Evolutionary conservation across 805 yeast species (phyloP).

Genomic region (Yamadazyma philogaea): DNA sequence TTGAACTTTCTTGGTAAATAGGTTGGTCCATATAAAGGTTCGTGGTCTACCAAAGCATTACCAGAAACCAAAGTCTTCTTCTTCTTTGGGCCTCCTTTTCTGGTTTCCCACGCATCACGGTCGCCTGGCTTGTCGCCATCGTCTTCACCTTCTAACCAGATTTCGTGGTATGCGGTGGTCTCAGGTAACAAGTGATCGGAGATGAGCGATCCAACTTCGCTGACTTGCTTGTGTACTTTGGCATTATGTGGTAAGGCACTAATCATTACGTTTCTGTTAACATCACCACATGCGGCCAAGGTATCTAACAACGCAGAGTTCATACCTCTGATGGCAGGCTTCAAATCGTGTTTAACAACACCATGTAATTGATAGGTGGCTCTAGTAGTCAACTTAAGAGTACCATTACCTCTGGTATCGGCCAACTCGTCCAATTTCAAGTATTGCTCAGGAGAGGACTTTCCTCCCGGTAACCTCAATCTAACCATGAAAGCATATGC

Average conservation of each 20-base stretch:
- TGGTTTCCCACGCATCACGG: conserved; percentile 57
- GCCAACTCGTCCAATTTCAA: conserved; percentile 78
- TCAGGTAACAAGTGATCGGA: conserved; percentile 83
- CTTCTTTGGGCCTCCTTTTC: conserved; percentile 75
- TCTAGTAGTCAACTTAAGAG: conserved; percentile 91
- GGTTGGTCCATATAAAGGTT: conserved; percentile 83
- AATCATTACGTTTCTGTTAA: conserved; percentile 91
- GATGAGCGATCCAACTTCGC: conserved; percentile 57
- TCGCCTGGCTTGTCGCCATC: conserved; percentile 66
- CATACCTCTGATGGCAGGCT: conserved; percentile 90
- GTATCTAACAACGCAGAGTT: conserved; percentile 89
- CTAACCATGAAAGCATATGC: conserved; percentile 97
- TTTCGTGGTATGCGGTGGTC: conserved; percentile 95
- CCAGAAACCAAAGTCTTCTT: conserved; percentile 84
- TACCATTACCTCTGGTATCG: conserved; percentile 82
- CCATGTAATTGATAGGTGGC: conserved; percentile 98
- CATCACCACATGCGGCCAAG: conserved; percentile 98
- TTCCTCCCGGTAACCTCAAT: conserved; percentile 92
- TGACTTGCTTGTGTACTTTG: conserved; percentile 73
- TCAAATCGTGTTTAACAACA: conserved; percentile 82
- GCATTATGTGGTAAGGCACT: conserved; percentile 87
- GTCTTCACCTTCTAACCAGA: conserved; percentile 89
- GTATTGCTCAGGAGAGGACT: conserved; percentile 86
- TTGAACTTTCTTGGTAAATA: conserved; percentile 95
- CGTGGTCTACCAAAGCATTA: conserved; percentile 73